Evolutionary conservation across 257 asterid genomes (phyloP), one percentile per base, ranked within the genome.

Genomic region (Przewalskia tangutica): DNA sequence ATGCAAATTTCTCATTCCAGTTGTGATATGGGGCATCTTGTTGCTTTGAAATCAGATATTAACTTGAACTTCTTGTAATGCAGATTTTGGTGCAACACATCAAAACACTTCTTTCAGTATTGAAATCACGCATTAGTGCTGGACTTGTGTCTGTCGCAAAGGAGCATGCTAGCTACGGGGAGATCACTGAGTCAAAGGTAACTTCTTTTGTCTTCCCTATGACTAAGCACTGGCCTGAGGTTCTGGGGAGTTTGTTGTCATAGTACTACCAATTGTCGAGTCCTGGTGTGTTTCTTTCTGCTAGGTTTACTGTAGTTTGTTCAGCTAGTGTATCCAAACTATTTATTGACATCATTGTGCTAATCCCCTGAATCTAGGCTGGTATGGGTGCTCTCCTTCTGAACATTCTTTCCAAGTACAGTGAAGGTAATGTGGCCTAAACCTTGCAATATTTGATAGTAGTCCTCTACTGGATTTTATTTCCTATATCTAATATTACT

Each of bases 141-240:
- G 87, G 87, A 44, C 87, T 96, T 81, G 94, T 89, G 81, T 85
- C 95, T 83, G 98, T 87, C 85, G 98, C 98, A 34, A 96, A 96
- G 88, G 99, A 96, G 91, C 94, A 93, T 81, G 93, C 99, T 82
- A 91, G 98, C 89, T 96, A 87, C 86, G 99, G 99, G 84, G 98
- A 93, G 85, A 90, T 93, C 83, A 89, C 94, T 1, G 99, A 94
- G 87, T 93, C 99, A 14, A 93, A 93, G 98, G 99, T 94, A 77
- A 46, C 8, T 81, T 36, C 44, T 40, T 85, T 78, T n/a, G 65
- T 48, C 11, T 40, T 78, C 70, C 59, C 51, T 50, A 48, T 64
- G 44, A 65, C 50, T 51, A 32, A 11, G 83, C 55, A 81, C 60
- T 64, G 11, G 23, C 27, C 64, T 23, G 59, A 48, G 48, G 58